phyloP scores from a whole-genome alignment of 768 basidiomycete species.

The Suillus hirtellus region DNA sequence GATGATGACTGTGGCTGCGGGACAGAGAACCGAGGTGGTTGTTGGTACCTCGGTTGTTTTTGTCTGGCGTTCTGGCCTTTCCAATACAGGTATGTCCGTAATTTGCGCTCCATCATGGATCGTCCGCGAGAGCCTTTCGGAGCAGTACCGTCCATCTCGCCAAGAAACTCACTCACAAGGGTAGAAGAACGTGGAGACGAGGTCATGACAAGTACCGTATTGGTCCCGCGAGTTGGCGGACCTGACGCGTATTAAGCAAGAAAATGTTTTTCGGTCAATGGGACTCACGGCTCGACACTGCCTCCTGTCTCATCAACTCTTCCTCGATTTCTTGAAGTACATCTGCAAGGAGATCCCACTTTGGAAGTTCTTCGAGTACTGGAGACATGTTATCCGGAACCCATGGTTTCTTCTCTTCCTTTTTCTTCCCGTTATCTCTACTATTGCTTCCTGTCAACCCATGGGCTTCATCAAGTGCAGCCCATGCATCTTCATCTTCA shows the following conservation, averaged over 20 bases:
- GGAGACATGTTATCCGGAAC: slow-evolving; percentile 79
- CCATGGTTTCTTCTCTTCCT: slow-evolving; percentile 42
- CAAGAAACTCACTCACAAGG: slow-evolving; percentile 79
- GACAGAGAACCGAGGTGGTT: neutral
- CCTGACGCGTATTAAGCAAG: neutral
- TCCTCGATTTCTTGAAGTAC: slow-evolving; percentile 89
- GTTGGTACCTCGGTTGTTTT: slow-evolving; percentile 21
- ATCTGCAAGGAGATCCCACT: slow-evolving; percentile 87
- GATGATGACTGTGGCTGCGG: slow-evolving; percentile 21
- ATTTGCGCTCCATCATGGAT: slow-evolving; percentile 76
- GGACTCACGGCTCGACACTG: slow-evolving; percentile 27
- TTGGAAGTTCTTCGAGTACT: slow-evolving; percentile 90
- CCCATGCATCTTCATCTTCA: slow-evolving; percentile 78
- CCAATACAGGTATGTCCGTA: slow-evolving; percentile 79
- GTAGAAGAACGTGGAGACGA: slow-evolving; percentile 74
- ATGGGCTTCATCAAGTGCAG: slow-evolving; percentile 63
- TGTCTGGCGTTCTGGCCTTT: slow-evolving; percentile 49
- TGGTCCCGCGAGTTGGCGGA: slow-evolving; percentile 51
- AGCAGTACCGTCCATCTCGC: slow-evolving; percentile 54
- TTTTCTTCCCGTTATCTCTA: slow-evolving; percentile 9
- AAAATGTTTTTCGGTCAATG: neutral
- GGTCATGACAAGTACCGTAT: slow-evolving; percentile 87
- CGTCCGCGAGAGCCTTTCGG: slow-evolving; percentile 65
- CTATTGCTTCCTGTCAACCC: slow-evolving; percentile 21
- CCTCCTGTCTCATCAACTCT: slow-evolving; percentile 69